Base-by-base conservation (phyloP, 1,139 yeast genomes). In the Suhomyces bolitotheri region DNA sequence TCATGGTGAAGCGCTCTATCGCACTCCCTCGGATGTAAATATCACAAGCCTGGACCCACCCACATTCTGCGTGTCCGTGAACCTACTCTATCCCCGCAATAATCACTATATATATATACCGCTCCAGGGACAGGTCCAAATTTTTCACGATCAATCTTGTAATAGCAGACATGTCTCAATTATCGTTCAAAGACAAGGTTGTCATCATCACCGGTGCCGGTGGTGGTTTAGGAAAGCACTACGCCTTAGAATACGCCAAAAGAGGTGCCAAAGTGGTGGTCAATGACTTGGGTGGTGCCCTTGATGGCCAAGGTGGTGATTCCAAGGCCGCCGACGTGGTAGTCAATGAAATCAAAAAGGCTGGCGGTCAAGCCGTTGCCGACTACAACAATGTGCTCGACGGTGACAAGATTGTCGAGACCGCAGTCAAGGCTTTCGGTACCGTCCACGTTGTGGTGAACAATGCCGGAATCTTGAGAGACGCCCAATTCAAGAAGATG, bases 141-240 rank as follows among this genome's bases (percentile, higher is more conserved):
- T 12, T 21, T 29, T 26, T 13, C 30, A 29, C 10, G 4, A n/a
- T 22, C 25, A 20, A 19, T 31, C 17, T 19, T 33, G 22, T 26
- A 12, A 14, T 14, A 12, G 21, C 32, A 34, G 26, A 31, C 25
- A 64, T 64, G 72, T 60, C 68, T 30, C 53, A 60, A 53, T 54
- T 68, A 49, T 62, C 70, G 13, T 87, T 81, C 54, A 83, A 85
- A 52, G 88, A 80, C 54, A 81, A 84, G 59, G 97, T 89, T 33
- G 97, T 88, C 22, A 78, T 89, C 45, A 81, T 92, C 60, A 92
- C 97, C 40, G 98, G 97, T 30, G 95, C 97, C 34, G 98, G 98
- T 47, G 97, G 97, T 51, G 98, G 97, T 25, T 76, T 92, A 34
- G 98, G 98, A 26, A 84, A 76, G 56, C 81, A 81, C 36, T 92